Conservation (phyloP, 2,329 filamentous ascomycete species). For the Sarocladium brachiariae region DNA sequence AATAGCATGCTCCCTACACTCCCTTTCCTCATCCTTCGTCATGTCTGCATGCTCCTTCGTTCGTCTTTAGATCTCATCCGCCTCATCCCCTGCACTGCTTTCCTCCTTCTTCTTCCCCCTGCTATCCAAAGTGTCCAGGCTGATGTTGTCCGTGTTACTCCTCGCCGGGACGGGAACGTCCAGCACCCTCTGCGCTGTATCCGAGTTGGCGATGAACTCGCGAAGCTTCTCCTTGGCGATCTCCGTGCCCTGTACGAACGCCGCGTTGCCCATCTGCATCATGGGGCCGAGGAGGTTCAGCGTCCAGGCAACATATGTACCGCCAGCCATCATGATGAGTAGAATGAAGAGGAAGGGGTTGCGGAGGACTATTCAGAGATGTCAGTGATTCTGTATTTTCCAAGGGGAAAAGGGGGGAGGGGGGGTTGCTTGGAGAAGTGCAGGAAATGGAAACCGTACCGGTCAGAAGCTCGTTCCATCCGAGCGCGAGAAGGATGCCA, state of each 20-base stretch:
- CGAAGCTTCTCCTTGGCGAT: constrained; percentile 87
- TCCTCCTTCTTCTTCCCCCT: constrained; percentile 44
- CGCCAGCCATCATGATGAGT: constrained; percentile 67
- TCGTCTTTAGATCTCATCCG: constrained; percentile 50
- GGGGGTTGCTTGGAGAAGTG: not conserved
- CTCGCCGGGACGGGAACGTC: constrained; percentile 53
- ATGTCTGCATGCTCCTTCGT: too few relatives aligned
- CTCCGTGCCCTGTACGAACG: constrained; percentile 76
- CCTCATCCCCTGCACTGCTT: constrained; percentile 34
- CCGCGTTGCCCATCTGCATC: constrained; percentile 89
- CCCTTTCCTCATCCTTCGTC: not conserved
- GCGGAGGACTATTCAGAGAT: constrained; percentile 85
- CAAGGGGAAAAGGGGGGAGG: not conserved
- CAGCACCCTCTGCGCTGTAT: constrained; percentile 76
- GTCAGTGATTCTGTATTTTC: too few relatives aligned
- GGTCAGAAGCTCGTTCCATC: constrained; percentile 98
- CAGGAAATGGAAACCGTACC: constrained; percentile 48
- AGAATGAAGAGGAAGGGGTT: constrained; percentile 93
- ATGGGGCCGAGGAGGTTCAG: constrained; percentile 96
- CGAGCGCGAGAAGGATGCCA: constrained; percentile 75
- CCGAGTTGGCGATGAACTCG: constrained; percentile 83
- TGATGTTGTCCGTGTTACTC: constrained; percentile 39
- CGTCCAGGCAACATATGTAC: constrained; percentile 82
- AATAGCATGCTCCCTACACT: too few relatives aligned
- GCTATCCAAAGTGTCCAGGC: constrained; percentile 54